Percentiles rank a stretch among this genome's conserved stretches.
These are phyloP conservation scores for Schwanniomyces etchellsii DNA, from an alignment of 1,139 yeast genomes.

Conservation along the genomic window DNA sequence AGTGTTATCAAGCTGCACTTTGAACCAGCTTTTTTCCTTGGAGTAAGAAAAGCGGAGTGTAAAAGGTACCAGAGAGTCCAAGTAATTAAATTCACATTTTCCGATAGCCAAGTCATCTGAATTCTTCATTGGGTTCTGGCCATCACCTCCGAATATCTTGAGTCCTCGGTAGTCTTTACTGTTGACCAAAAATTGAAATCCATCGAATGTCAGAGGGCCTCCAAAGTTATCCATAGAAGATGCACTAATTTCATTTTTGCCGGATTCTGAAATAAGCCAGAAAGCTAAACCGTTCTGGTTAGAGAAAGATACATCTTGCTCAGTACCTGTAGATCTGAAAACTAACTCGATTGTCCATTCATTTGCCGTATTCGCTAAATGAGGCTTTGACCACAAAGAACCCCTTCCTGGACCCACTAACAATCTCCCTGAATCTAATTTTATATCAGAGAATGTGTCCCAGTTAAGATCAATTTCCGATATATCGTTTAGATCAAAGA, in stretches of 20 bases:
- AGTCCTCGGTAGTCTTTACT: slow-evolving; percentile 45
- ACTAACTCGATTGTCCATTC: slow-evolving; percentile 60
- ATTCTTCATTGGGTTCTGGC: slow-evolving; percentile 26
- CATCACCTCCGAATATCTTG: slow-evolving; percentile 56
- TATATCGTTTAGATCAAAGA: slow-evolving; percentile 18
- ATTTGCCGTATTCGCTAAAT: slow-evolving; percentile 23
- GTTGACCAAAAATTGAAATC: slow-evolving; percentile 53
- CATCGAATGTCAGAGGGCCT: slow-evolving; percentile 52
- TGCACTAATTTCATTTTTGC: slow-evolving; percentile 1
- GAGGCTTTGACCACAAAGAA: slow-evolving; percentile 48
- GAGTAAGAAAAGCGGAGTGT: slow-evolving; percentile 62
- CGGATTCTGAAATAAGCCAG: slow-evolving; percentile 35
- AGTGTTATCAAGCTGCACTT: slow-evolving; percentile 65
- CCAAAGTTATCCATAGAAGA: slow-evolving; percentile 32
- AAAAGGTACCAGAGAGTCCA: slow-evolving; percentile 64
- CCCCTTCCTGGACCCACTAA: slow-evolving; percentile 26
- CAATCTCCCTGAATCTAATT: slow-evolving; percentile 35
- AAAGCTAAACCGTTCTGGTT: slow-evolving; percentile 45
- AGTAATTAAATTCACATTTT: slow-evolving; percentile 52
- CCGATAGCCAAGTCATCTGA: slow-evolving; percentile 38
- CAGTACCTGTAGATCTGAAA: slow-evolving; percentile 51
- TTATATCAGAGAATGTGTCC: slow-evolving; percentile 22
- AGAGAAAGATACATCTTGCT: slow-evolving; percentile 19
- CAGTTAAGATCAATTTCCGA: slow-evolving; percentile 22
- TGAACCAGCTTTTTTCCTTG: slow-evolving; percentile 35